Percentiles rank a stretch among this genome's conserved stretches.
Evolutionary conservation across 768 basidiomycete genomes (phyloP).

Genomic region (Pilatotrama ljubarskyi): DNA sequence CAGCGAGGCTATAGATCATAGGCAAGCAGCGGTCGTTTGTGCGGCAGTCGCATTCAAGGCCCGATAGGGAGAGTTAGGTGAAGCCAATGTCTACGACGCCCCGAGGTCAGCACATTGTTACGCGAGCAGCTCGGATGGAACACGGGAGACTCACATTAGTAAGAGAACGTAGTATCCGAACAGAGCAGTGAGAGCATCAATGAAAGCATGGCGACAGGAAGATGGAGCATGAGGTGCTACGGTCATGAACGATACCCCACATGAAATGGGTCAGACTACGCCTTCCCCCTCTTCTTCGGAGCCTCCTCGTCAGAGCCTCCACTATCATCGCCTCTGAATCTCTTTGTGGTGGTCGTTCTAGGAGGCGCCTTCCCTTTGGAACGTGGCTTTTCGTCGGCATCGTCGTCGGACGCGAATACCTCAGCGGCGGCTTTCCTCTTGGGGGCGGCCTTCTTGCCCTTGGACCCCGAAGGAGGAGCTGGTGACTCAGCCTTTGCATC

Average conservation of each 20-base stretch:
- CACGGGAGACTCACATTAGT: background rate
- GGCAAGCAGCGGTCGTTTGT: no score
- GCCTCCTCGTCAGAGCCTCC: slow-evolving; percentile 33
- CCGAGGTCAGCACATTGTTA: background rate
- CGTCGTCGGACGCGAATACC: slow-evolving; percentile 24
- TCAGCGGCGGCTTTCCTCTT: slow-evolving; percentile 10
- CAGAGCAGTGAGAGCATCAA: slow-evolving; percentile 2
- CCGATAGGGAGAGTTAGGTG: no score
- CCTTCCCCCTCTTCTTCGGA: slow-evolving; percentile 36
- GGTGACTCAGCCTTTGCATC: slow-evolving; percentile 21
- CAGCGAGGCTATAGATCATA: no score
- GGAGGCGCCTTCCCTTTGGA: background rate
- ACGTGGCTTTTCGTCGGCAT: slow-evolving; percentile 7
- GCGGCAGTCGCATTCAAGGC: no score
- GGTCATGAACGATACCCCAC: background rate
- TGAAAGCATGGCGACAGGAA: background rate
- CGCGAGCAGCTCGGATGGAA: background rate
- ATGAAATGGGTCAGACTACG: slow-evolving; percentile 3
- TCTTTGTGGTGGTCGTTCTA: slow-evolving; percentile 6
- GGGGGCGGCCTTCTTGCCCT: slow-evolving; percentile 25
- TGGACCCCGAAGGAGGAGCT: slow-evolving; percentile 3
- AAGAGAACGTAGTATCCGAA: background rate
- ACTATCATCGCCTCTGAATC: slow-evolving; percentile 14
- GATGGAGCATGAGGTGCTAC: background rate
- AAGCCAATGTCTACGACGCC: background rate